Base-by-base conservation (phyloP, 1,139 yeast genomes). In the Hyphopichia khmerensis region DNA sequence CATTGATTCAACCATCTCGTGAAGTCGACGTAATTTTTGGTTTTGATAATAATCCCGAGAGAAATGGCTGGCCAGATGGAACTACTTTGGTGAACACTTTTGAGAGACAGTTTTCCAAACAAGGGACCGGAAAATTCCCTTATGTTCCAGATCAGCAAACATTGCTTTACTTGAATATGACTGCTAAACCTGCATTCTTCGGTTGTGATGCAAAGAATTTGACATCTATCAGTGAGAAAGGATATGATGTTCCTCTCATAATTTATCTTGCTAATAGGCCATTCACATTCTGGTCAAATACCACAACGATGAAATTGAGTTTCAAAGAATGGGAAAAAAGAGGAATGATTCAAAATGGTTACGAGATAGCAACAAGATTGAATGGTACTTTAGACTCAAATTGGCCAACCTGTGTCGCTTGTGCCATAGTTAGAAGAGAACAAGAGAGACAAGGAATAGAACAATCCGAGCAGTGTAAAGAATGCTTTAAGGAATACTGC, bases 351-450 rank as follows among this genome's bases (percentile, higher is more conserved):
- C 68, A 75, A 54, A 90, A 90, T 60, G 97, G 96, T 10, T 88
- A 84, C 59, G 95, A 87, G 59, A 79, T 80, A 29, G 80, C 87
- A 24, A 76, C 96, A 1, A 80, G 89, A 60, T 75, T 77, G 52
- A 89, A 89, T 59, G 67, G 80, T 35, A 86, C 96, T 4, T 67
- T 84, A 35, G 95, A 87, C 55, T 62, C 70, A 2, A 84, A 85
- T 43, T 90, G 90, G 84, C 73, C 79, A 41, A 77, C 85, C 6
- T 90, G 97, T 72, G 78, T 90, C 41, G 88, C 90, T 1, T 90
- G 98, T 72, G 97, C 97, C 8, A 80, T 90, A 41, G 73, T 90
- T 45, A 84, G 89, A 64, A 81, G 96, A 62, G 81, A 85, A 43
- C 84, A 85, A 59, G 95, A 89, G 67, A 77, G 95, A 55, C 67